Evolutionary conservation across 2,329 filamentous ascomycete genomes (phyloP).

Genomic region (Pseudogymnoascus verrucosus): DNA sequence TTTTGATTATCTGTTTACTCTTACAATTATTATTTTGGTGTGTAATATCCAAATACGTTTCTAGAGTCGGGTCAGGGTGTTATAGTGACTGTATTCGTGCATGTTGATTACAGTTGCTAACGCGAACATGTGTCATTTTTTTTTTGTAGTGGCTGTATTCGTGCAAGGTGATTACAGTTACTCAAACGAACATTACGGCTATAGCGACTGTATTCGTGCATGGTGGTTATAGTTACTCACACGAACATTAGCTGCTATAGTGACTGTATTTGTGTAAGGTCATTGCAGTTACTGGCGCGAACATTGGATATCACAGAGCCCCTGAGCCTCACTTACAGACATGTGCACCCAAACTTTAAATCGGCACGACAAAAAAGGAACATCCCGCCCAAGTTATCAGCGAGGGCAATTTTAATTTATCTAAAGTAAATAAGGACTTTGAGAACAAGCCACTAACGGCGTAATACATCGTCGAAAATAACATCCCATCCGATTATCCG

Average conservation of each 20-base stretch:
- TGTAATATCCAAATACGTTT: neutral
- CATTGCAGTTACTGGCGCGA: neutral
- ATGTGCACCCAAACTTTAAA: neutral
- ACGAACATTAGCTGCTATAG: neutral
- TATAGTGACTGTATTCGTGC: neutral
- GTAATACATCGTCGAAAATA: slow-evolving; percentile 2
- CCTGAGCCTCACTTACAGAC: neutral
- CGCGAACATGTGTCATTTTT: neutral
- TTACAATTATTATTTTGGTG: neutral
- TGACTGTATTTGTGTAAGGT: neutral
- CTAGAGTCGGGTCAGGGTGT: neutral
- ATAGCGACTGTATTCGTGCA: neutral
- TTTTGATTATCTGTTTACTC: slow-evolving; percentile 1
- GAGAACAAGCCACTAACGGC: neutral
- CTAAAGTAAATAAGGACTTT: neutral
- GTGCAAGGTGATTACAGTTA: neutral
- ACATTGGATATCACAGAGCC: no score
- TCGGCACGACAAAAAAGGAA: neutral
- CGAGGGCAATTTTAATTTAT: neutral
- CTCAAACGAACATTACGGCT: neutral
- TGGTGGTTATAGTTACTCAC: no score
- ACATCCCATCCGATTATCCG: neutral
- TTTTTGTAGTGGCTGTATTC: neutral
- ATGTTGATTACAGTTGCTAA: neutral
- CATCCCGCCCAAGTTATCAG: neutral